phyloP scores from a whole-genome alignment of 805 yeast genomes.

The Maudiozyma barnettii region DNA sequence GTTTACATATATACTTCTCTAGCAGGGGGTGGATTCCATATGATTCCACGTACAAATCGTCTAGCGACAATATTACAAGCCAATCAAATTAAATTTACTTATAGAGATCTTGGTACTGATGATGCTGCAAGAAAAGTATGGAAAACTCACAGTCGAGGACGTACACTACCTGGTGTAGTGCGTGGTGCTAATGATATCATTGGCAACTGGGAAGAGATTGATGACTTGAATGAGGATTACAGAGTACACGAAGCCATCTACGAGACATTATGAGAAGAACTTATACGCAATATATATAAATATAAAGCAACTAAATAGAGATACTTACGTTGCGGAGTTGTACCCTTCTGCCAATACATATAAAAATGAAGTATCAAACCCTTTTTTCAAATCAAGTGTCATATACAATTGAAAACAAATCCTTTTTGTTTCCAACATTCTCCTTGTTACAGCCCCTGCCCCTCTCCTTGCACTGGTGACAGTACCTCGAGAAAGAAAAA shows the following conservation, averaged over 20 bases:
- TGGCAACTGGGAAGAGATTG: slow-evolving; percentile 80
- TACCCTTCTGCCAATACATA: too few species aligned
- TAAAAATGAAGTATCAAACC: too few species aligned
- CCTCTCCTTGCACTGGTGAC: too few species aligned
- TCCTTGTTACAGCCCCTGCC: too few species aligned
- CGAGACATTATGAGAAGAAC: slow-evolving; percentile 40
- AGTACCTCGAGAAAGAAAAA: too few species aligned
- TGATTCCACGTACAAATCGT: slow-evolving; percentile 68
- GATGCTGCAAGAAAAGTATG: slow-evolving; percentile 77
- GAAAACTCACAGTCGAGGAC: slow-evolving; percentile 66
- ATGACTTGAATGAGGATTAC: slow-evolving; percentile 77
- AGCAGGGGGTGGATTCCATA: slow-evolving; percentile 76
- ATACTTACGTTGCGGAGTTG: background rate
- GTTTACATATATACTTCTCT: slow-evolving; percentile 75
- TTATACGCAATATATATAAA: background rate
- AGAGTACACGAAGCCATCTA: slow-evolving; percentile 53
- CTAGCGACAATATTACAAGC: slow-evolving; percentile 66
- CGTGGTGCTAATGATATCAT: slow-evolving; percentile 73
- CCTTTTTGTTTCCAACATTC: too few species aligned
- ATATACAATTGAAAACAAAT: too few species aligned
- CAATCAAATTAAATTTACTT: slow-evolving; percentile 54
- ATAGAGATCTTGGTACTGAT: slow-evolving; percentile 79
- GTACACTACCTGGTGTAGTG: slow-evolving; percentile 74
- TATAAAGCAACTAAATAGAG: background rate
- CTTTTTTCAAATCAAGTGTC: too few species aligned